Percentiles rank a stretch among this genome's conserved stretches.
Conservation (phyloP, 75 land plant species). For the Selaginella moellendorffii region DNA sequence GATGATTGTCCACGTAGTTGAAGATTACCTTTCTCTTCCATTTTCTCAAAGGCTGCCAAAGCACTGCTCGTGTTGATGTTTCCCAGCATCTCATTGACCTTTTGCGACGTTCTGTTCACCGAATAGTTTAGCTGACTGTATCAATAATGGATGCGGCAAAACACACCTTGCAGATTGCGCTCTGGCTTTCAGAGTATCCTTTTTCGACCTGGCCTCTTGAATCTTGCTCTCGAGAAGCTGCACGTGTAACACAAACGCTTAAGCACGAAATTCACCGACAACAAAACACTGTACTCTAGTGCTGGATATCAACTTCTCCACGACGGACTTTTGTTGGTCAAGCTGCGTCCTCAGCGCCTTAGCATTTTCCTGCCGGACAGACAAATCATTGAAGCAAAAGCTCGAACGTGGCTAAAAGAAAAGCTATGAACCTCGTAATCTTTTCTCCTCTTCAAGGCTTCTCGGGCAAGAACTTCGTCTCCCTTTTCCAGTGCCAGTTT, state of each 20-base stretch:
- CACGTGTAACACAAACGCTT: too few relatives aligned
- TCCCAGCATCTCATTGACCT: slow-evolving; percentile 95
- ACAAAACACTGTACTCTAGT: slow-evolving; percentile 48
- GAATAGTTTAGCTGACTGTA: too few relatives aligned
- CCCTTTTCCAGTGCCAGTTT: slow-evolving; percentile 92
- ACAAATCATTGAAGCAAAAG: neutral
- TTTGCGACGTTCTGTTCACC: slow-evolving; percentile 63
- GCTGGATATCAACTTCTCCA: slow-evolving; percentile 93
- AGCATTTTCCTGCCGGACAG: slow-evolving; percentile 72
- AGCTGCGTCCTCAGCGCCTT: slow-evolving; percentile 68
- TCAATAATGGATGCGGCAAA: too few relatives aligned
- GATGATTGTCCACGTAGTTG: too few relatives aligned
- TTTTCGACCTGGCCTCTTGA: slow-evolving; percentile 96
- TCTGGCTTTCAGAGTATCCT: slow-evolving; percentile 93
- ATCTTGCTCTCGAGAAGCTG: slow-evolving; percentile 99
- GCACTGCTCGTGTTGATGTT: slow-evolving; percentile 96
- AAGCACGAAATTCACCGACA: too few relatives aligned
- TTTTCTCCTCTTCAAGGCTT: slow-evolving; percentile 90
- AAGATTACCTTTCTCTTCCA: slow-evolving; percentile 99
- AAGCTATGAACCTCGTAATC: slow-evolving; percentile 52
- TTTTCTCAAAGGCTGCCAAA: slow-evolving; percentile 95
- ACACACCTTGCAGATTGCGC: slow-evolving; percentile 97
- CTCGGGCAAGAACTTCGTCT: slow-evolving; percentile 95
- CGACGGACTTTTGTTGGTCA: slow-evolving; percentile 84
- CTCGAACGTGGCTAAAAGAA: neutral